These are phyloP conservation scores for Dictyostelium brefeldianum DNA, from an alignment of 78 protist species.

Conservation along the genomic window DNA sequence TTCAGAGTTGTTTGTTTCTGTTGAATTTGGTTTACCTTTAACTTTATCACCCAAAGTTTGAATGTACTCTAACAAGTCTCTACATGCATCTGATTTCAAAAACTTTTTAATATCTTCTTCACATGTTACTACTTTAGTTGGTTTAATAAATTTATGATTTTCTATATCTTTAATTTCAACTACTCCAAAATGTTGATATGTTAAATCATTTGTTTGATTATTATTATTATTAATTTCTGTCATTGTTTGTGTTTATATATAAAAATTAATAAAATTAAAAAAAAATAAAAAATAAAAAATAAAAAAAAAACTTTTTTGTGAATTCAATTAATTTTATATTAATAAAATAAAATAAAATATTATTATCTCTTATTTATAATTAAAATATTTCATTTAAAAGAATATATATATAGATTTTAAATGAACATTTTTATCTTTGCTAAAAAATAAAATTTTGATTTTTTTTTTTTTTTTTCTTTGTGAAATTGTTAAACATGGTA, in stretches of 20 bases:
- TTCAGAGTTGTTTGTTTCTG: constrained; percentile 28
- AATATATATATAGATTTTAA: no score
- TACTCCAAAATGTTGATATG: not conserved
- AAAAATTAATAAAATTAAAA: not conserved
- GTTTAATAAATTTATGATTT: constrained; percentile 44
- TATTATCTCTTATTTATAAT: no score
- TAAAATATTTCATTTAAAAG: no score
- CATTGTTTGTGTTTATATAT: not conserved
- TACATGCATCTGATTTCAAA: constrained; percentile 2
- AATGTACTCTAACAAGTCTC: constrained; percentile 19
- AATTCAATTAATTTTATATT: no score
- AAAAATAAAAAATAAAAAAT: not conserved
- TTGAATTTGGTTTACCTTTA: constrained; percentile 14
- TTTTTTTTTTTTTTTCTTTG: no score
- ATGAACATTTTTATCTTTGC: no score
- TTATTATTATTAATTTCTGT: no score
- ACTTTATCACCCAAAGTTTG: constrained; percentile 64
- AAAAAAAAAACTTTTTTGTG: no score
- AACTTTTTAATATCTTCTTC: constrained; percentile 45
- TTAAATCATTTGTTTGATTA: not conserved
- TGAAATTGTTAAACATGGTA: no score
- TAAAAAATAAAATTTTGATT: no score
- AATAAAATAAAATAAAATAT: no score
- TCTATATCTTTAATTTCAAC: constrained; percentile 4
- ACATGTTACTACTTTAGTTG: constrained; percentile 44